Conservation (phyloP, 2,329 filamentous ascomycete species). For the Aspergillus puulaauensis region DNA sequence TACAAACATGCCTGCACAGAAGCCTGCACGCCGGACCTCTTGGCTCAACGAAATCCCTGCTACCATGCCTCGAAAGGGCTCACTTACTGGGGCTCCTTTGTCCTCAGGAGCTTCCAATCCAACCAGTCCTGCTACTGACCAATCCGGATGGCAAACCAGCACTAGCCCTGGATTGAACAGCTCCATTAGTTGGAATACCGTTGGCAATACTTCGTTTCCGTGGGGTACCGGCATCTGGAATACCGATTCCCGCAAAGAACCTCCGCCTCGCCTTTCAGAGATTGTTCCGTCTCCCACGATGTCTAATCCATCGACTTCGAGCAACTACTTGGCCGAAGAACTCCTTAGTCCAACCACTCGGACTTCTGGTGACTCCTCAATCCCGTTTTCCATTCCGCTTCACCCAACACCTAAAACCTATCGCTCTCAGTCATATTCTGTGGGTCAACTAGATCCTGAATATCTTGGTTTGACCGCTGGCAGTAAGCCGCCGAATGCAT, state of each 20-base stretch:
- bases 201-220: conserved; percentile 54
- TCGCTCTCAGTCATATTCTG: conserved; percentile 94
- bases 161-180: conserved; percentile 39
- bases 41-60: conserved; percentile 84
- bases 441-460: conserved; percentile 81
- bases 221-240: conserved; percentile 88
- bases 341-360: conserved; percentile 51
- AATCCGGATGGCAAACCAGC: conserved; percentile 43
- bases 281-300: conserved; percentile 75
- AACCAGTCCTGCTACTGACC: conserved; percentile 72
- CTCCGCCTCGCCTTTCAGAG: conserved; percentile 70
- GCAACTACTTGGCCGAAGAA: conserved; percentile 54
- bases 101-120: conserved; percentile 79
- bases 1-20: conserved; percentile 52
- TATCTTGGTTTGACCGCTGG: conserved; percentile 33
- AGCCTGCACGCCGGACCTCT: conserved; percentile 70
- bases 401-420: conserved; percentile 91
- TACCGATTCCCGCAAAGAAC: conserved; percentile 70
- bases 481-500: conserved; percentile 27
- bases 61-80: conserved; percentile 68
- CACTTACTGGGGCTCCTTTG: conserved; percentile 68
- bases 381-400: conserved; percentile 83
- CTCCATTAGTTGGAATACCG: conserved; percentile 45
- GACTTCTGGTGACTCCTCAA: conserved; percentile 54
- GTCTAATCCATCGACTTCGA: conserved; percentile 49